Conservation (phyloP, 305 asterid species). For the Rubia balearica region DNA sequence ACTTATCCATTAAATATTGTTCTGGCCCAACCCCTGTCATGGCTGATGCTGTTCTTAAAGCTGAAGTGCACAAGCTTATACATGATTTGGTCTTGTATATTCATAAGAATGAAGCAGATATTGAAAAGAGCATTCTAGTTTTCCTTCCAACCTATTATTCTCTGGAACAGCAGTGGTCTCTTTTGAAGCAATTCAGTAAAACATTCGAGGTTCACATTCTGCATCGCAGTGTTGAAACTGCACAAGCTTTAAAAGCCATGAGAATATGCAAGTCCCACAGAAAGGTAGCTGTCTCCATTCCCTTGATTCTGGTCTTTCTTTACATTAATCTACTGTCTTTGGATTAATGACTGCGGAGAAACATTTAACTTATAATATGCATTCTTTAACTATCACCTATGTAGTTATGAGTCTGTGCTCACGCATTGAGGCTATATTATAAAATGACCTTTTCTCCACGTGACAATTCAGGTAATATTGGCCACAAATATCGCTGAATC, state of each 20-base stretch:
- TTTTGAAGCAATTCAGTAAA: conserved; percentile 55
- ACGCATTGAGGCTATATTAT: not conserved
- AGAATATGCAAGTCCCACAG: conserved; percentile 77
- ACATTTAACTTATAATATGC: not conserved
- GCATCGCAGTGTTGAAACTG: conserved; percentile 81
- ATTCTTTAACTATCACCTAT: not conserved
- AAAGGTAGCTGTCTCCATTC: conserved; percentile 43
- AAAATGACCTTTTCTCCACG: not conserved
- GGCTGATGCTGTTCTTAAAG: conserved; percentile 54
- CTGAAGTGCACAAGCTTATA: conserved; percentile 70
- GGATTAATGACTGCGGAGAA: conserved; percentile 6
- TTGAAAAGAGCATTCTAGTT: conserved; percentile 89
- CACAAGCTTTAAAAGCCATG: conserved; percentile 89
- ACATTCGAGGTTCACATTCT: conserved; percentile 82
- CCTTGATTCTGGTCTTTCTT: conserved; percentile 8
- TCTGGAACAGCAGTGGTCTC: conserved; percentile 85
- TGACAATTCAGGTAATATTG: conserved; percentile 62
- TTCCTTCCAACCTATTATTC: conserved; percentile 88
- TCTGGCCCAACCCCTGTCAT: conserved; percentile 4
- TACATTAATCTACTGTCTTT: conserved; percentile 3
- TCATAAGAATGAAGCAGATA: conserved; percentile 81
- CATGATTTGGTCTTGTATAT: conserved; percentile 74
- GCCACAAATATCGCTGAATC: conserved; percentile 99
- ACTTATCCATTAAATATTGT: not conserved
- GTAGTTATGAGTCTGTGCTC: not conserved